Evolutionary conservation across 768 basidiomycete genomes (phyloP), one percentile per base, ranked within the genome.

Genomic region (Antrodiella citrinella): DNA sequence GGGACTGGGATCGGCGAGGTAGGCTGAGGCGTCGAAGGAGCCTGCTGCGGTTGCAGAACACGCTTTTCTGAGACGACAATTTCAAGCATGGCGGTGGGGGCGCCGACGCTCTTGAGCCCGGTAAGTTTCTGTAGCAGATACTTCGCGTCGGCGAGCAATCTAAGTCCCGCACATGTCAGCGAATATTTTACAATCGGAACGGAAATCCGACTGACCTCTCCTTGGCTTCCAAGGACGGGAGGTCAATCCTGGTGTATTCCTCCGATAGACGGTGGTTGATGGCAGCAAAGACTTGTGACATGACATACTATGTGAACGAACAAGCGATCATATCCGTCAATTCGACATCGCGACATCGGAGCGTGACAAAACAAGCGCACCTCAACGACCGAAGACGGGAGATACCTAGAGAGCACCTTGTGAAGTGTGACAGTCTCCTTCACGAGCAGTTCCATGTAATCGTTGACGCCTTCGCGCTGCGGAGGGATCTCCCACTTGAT

Each of bases 351-450:
- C 2, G 39, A 45, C 15, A n/a, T 46, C 7, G 44, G 42, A 9
- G 47, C 26, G 46, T 46, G 19, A 20, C n/a, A 21, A 2, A 49
- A 9, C 19, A 40, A 7, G 61, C 82, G 61, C 61, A 91, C 92
- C 80, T 94, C 91, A 41, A 96, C 89, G 22, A 91, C 77, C 25
- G 79, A 74, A 42, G 73, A 66, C 13, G 88, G 73, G 23, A 97
- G 73, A 67, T 96, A 98, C 44, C 94, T 86, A 43, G 91, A 90
- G 40, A 98, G 74, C 46, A 99, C 92, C 64, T 95, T 98, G 70
- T 98, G 91, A 46, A 99, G 74, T 23, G 91, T 95, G 50, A 89
- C 85, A 18, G 93, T 94, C 68, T 99, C 96, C 68, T 92, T 94
- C 59, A 94, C 83, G 39, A 99, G 74, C 50, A 91, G 70, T 59